Evolutionary conservation across 345 rosid genomes (phyloP).

Genomic region (Acer negundo): DNA sequence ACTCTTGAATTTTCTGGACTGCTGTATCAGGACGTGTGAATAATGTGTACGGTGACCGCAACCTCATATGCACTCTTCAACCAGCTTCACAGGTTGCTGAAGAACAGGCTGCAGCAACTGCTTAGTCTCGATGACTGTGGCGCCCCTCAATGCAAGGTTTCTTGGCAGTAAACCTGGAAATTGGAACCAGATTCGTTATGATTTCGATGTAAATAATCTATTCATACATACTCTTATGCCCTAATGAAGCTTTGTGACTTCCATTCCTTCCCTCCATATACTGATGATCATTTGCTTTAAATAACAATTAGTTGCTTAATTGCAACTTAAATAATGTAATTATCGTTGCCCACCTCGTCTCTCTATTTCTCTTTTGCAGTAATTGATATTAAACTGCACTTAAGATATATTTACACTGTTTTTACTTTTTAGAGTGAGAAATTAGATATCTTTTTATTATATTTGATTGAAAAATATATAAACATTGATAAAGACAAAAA

Average conservation of each 20-base stretch:
- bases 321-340: slow-evolving; percentile 18
- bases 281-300: slow-evolving; percentile 20
- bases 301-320: slow-evolving; percentile 23
- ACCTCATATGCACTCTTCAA: slow-evolving; percentile 87
- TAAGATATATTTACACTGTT: neutral
- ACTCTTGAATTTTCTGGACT: neutral
- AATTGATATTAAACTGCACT: too few species aligned
- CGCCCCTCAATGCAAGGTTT: slow-evolving; percentile 17
- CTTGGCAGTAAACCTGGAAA: neutral
- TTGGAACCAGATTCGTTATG: slow-evolving; percentile 9
- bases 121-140: slow-evolving; percentile 31
- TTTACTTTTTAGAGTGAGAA: too few species aligned
- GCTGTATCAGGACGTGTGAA: slow-evolving; percentile 78
- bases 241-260: slow-evolving; percentile 32
- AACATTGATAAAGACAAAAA: too few species aligned
- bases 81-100: slow-evolving; percentile 63
- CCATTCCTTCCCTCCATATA: slow-evolving; percentile 16
- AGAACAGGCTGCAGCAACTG: slow-evolving; percentile 86
- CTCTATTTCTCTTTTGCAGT: neutral
- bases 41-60: slow-evolving; percentile 97
- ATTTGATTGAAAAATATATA: too few species aligned
- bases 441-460: too few species aligned
- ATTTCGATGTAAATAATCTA: slow-evolving; percentile 33
- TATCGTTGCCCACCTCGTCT: slow-evolving; percentile 6
- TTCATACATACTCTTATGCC: slow-evolving; percentile 22